phyloP scores from a whole-genome alignment of 2,329 filamentous ascomycete genomes.

The Dendryphion nanum region DNA sequence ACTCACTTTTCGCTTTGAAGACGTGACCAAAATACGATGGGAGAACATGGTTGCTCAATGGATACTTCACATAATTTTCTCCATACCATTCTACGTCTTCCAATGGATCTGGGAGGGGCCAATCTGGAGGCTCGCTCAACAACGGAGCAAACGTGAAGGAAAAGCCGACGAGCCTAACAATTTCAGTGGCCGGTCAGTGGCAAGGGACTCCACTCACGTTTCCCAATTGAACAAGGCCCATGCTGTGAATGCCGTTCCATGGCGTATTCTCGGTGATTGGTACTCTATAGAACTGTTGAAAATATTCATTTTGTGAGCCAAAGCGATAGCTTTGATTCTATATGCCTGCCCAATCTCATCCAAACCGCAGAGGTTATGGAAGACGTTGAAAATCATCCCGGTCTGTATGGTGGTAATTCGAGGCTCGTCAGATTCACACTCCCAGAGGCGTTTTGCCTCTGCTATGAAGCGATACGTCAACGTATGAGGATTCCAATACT shows the following conservation, averaged over 20 bases:
- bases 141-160: conserved; percentile 4
- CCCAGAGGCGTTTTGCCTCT: conserved; percentile 13
- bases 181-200: not conserved
- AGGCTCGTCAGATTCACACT: conserved; percentile 3
- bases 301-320: conserved; percentile 4
- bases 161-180: conserved; percentile 3
- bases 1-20: conserved; percentile 9
- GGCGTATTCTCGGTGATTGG: not conserved
- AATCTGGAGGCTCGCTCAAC: conserved; percentile 2
- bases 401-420: conserved; percentile 9
- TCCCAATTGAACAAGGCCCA: conserved; percentile 7
- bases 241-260: conserved; percentile 4
- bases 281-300: not conserved
- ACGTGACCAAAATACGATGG: conserved; percentile 7
- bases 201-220: conserved; percentile 1
- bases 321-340: conserved; percentile 3
- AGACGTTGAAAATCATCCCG: conserved; percentile 5
- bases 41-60: not conserved
- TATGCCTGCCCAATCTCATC: conserved; percentile 5
- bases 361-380: conserved; percentile 5
- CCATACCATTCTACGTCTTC: conserved; percentile 14
- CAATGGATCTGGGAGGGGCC: conserved; percentile 11
- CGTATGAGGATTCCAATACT: conserved; percentile 11
- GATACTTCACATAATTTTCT: conserved; percentile 9
- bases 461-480: conserved; percentile 9